Evolutionary conservation across 2,329 filamentous ascomycete species (phyloP).

Genomic region (Ophiosphaerella korrae): DNA sequence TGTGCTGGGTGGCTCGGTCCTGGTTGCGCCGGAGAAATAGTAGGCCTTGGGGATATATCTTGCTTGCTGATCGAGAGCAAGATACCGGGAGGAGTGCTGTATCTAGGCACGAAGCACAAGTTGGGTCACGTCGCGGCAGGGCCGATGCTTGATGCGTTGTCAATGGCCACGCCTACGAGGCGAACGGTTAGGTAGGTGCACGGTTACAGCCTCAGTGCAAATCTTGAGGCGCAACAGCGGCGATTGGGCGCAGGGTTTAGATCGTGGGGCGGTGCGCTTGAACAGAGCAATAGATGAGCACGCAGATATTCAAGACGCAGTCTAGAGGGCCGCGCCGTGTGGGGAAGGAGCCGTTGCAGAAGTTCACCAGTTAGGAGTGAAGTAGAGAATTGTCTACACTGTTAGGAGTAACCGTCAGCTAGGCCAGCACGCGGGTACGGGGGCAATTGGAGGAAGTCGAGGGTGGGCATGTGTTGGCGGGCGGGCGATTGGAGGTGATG

Average conservation of each 20-base stretch:
- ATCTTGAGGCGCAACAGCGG: slow-evolving; percentile 36
- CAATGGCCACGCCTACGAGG: slow-evolving; percentile 51
- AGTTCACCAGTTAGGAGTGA: slow-evolving; percentile 41
- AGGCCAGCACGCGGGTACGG: slow-evolving; percentile 35
- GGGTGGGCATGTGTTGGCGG: slow-evolving; percentile 46
- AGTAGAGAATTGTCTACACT: slow-evolving; percentile 37
- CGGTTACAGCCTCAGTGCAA: slow-evolving; percentile 36
- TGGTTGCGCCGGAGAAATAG: slow-evolving; percentile 26
- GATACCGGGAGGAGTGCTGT: slow-evolving; percentile 35
- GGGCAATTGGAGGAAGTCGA: slow-evolving; percentile 47
- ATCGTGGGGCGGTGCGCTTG: slow-evolving; percentile 42
- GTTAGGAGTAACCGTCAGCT: slow-evolving; percentile 42
- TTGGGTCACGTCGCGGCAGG: slow-evolving; percentile 45
- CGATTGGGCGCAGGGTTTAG: slow-evolving; percentile 29
- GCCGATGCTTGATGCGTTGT: slow-evolving; percentile 50
- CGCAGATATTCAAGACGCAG: slow-evolving; percentile 25
- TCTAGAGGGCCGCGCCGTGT: slow-evolving; percentile 45
- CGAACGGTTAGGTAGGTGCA: slow-evolving; percentile 38
- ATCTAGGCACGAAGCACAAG: slow-evolving; percentile 36
- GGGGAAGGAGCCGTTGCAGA: slow-evolving; percentile 40
- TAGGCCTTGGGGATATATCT: slow-evolving; percentile 26
- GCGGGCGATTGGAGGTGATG: slow-evolving; percentile 51
- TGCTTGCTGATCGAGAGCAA: slow-evolving; percentile 42
- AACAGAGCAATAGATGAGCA: slow-evolving; percentile 20
- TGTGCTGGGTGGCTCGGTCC: slow-evolving; percentile 22